Evolutionary conservation across 2,329 filamentous ascomycete species (phyloP).

Genomic region (Cladophialophora immunda): DNA sequence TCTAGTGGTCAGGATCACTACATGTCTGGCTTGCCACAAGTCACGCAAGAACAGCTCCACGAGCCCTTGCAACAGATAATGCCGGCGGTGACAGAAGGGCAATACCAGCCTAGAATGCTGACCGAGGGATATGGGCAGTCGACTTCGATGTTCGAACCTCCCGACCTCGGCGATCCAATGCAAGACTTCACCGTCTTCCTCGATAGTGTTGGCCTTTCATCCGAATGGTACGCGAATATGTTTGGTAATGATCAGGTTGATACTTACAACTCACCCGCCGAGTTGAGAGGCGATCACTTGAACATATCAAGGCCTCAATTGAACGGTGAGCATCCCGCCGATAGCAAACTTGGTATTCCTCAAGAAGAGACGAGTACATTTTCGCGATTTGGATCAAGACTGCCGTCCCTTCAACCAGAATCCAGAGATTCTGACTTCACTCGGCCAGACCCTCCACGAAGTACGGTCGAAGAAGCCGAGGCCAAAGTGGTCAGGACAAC

Average conservation of each 20-base stretch:
- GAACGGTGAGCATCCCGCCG: slow-evolving; percentile 51
- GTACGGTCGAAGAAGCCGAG: slow-evolving; percentile 48
- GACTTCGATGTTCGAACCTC: slow-evolving; percentile 52
- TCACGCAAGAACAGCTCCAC: slow-evolving; percentile 40
- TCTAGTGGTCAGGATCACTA: slow-evolving; percentile 52
- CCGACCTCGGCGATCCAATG: slow-evolving; percentile 57
- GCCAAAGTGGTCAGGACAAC: slow-evolving; percentile 50
- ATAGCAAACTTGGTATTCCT: slow-evolving; percentile 49
- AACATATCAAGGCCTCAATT: slow-evolving; percentile 48
- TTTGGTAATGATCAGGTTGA: slow-evolving; percentile 48
- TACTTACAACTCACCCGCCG: slow-evolving; percentile 48
- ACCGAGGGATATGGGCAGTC: slow-evolving; percentile 39
- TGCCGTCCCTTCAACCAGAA: slow-evolving; percentile 58
- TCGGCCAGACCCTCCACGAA: slow-evolving; percentile 47
- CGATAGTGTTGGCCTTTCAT: slow-evolving; percentile 59
- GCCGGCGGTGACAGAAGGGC: slow-evolving; percentile 37
- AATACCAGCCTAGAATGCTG: slow-evolving; percentile 40
- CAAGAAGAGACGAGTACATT: slow-evolving; percentile 52
- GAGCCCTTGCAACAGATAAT: slow-evolving; percentile 38
- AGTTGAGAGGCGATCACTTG: slow-evolving; percentile 48
- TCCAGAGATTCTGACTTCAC: slow-evolving; percentile 52
- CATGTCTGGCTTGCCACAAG: slow-evolving; percentile 37
- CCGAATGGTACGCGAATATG: slow-evolving; percentile 59
- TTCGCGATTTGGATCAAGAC: slow-evolving; percentile 58
- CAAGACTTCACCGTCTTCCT: slow-evolving; percentile 60